These are phyloP conservation scores for Scheffersomyces cryptocercus DNA, from an alignment of 1,139 yeast genomes.

Conservation along the genomic window DNA sequence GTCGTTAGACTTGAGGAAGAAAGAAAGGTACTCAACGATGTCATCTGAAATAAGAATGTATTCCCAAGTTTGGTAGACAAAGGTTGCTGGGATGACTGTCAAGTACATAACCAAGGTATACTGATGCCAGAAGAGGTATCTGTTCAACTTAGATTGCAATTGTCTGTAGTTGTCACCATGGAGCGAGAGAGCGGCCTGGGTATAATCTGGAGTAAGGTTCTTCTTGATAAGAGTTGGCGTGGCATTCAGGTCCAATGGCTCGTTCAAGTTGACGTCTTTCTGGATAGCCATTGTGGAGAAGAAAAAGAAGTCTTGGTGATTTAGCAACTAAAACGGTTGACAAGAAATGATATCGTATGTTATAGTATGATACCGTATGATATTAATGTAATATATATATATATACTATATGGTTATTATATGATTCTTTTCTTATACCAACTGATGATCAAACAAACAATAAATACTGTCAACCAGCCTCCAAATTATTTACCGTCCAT, in stretches of 20 bases:
- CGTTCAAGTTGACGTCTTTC: slow-evolving; percentile 48
- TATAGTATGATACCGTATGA: no score
- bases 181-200: slow-evolving; percentile 61
- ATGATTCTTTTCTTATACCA: no score
- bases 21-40: slow-evolving; percentile 32
- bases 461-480: no score
- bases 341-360: no score
- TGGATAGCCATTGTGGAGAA: slow-evolving; percentile 29
- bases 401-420: no score
- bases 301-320: no score
- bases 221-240: slow-evolving; percentile 51
- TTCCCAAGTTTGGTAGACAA: slow-evolving; percentile 34
- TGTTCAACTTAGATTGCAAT: slow-evolving; percentile 53
- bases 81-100: slow-evolving; percentile 17
- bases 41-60: slow-evolving; percentile 37
- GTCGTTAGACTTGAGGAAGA: slow-evolving; percentile 24
- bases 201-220: slow-evolving; percentile 52
- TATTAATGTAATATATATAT: no score
- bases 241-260: slow-evolving; percentile 52
- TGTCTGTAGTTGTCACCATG: slow-evolving; percentile 66
- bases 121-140: slow-evolving; percentile 51
- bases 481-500: no score
- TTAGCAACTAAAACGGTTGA: no score
- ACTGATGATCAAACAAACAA: no score
- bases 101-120: slow-evolving; percentile 31